Conservation (phyloP, 1,139 yeast species). For the Sugiyamaella sp. region DNA sequence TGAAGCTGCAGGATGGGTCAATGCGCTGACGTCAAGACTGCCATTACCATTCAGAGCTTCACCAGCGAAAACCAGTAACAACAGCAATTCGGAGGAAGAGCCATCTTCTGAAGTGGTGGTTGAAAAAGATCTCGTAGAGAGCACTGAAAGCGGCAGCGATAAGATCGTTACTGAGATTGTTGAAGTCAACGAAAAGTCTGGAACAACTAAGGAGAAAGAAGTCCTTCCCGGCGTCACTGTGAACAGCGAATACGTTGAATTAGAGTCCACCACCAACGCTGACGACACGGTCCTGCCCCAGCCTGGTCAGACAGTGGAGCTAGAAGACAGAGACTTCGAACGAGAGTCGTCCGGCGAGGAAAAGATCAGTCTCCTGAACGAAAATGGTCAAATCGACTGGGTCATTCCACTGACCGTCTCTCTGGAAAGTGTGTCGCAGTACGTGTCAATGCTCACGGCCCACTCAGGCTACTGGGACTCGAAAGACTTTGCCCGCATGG, state of each 20-base stretch:
- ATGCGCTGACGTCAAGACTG: slow-evolving; percentile 29
- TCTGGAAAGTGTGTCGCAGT: slow-evolving; percentile 43
- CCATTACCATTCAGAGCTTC: too few relatives aligned
- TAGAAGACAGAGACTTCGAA: slow-evolving; percentile 37
- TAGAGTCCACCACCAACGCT: background rate
- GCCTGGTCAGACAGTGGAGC: slow-evolving; percentile 33
- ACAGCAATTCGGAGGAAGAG: too few relatives aligned
- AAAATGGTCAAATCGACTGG: slow-evolving; percentile 49
- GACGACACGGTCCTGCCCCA: background rate
- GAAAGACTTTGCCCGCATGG: slow-evolving; percentile 46
- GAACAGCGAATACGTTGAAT: background rate
- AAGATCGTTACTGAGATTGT: too few relatives aligned
- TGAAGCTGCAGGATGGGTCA: slow-evolving; percentile 28
- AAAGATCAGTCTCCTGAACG: slow-evolving; percentile 42
- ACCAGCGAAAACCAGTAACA: slow-evolving; percentile 11
- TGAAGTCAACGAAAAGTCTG: background rate
- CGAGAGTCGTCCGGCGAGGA: slow-evolving; percentile 37
- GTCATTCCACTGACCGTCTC: slow-evolving; percentile 42
- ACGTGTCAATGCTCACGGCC: slow-evolving; percentile 47
- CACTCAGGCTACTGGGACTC: slow-evolving; percentile 49
- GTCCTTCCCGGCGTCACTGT: background rate
- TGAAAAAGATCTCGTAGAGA: too few relatives aligned
- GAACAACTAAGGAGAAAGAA: slow-evolving; percentile 1
- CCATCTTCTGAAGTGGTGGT: too few relatives aligned
- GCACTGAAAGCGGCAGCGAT: too few relatives aligned